Evolutionary conservation across 2,329 filamentous ascomycete genomes (phyloP).

Genomic region (Pseudopyrenochaeta lycopersici): DNA sequence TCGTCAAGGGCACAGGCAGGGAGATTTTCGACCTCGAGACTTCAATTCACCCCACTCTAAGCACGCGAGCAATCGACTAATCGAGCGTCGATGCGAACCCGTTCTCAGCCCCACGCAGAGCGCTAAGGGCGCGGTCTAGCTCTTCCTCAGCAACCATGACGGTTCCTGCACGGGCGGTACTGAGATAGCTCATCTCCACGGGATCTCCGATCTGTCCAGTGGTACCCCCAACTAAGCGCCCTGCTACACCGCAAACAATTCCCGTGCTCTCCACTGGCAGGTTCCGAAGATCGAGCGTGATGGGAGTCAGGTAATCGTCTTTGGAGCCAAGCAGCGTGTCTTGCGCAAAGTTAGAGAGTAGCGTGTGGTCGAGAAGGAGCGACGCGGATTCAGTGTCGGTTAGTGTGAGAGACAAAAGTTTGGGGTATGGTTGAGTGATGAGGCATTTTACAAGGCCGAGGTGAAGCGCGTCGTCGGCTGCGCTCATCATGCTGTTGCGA

Average conservation of each 20-base stretch:
- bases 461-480: slow-evolving; percentile 55
- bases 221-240: slow-evolving; percentile 78
- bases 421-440: slow-evolving; percentile 62
- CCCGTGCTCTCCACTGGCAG: slow-evolving; percentile 89
- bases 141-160: slow-evolving; percentile 85
- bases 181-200: slow-evolving; percentile 88
- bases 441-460: slow-evolving; percentile 60
- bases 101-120: slow-evolving; percentile 61
- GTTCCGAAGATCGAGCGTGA: slow-evolving; percentile 83
- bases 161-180: slow-evolving; percentile 85
- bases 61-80: not conserved
- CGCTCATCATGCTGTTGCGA: slow-evolving; percentile 38
- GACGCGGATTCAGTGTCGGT: slow-evolving; percentile 78
- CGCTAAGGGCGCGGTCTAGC: slow-evolving; percentile 75
- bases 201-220: slow-evolving; percentile 43
- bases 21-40: not conserved
- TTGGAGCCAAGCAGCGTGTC: slow-evolving; percentile 80
- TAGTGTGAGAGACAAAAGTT: slow-evolving; percentile 77
- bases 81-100: slow-evolving; percentile 30
- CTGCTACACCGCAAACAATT: slow-evolving; percentile 93
- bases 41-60: not conserved
- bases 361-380: slow-evolving; percentile 73
- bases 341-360: slow-evolving; percentile 64
- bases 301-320: slow-evolving; percentile 78
- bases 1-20: not conserved